Base-by-base conservation (phyloP, 1,284 basidiomycete species). In the Neonothopanus nambi region DNA sequence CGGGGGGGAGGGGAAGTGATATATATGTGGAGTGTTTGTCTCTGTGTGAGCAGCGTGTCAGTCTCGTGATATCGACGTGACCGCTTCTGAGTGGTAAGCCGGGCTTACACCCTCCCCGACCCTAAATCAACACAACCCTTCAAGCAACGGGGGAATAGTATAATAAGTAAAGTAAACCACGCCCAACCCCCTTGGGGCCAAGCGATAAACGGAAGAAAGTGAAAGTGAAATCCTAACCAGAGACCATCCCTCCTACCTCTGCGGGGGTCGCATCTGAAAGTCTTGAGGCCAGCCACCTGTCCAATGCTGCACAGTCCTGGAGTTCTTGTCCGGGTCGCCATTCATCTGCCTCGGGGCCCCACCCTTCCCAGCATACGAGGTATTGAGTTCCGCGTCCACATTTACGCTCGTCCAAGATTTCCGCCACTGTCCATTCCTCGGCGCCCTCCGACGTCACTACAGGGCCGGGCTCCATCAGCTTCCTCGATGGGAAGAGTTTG, bases 231-330 rank as follows among this genome's bases (percentile, higher is more conserved):
- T 12, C 40, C 40, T 42, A 17, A 42, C 26, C 26, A 28, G 26
- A n/a, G 26, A 28, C 26, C 26, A 28, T 28, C 26, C 26, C 11
- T 28, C 26, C 5, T 28, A 11, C 26, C 26, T 28, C n/a, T n/a
- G n/a, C n/a, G n/a, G n/a, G n/a, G n/a, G n/a, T n/a, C n/a, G n/a
- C n/a, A n/a, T n/a, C n/a, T n/a, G n/a, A 40, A 8, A 13, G 7
- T 40, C 38, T 13, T 20, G n/a, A 18, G 2, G 6, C 39, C n/a
- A 28, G 11, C 60, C 59, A 66, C n/a, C 5, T 21, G 33, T 65
- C 60, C 12, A 67, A 44, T 2, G 60, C 61, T 11, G 36, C 52
- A 24, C 57, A 63, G 3, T 67, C 58, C 28, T 57, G 23, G 0
- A 57, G n/a, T n/a, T 44, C 46, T 11, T 9, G 20, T 3, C 37